phyloP scores from a whole-genome alignment of 306 rosid species.

The Rosa persica region DNA sequence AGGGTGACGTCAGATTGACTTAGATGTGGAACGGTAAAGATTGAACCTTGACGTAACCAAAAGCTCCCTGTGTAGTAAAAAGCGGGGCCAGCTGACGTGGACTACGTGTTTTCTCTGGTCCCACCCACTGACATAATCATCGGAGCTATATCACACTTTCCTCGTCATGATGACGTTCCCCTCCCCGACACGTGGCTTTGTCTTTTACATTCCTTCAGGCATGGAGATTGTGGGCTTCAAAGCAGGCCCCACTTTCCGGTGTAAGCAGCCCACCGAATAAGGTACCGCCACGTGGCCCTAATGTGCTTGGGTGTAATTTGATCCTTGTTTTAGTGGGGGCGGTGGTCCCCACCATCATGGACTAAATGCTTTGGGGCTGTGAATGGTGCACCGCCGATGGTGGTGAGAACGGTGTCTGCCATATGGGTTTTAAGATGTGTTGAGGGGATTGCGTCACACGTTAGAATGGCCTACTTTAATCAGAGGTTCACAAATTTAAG shows the following conservation, averaged over 20 bases:
- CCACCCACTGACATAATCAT: conserved; percentile 60
- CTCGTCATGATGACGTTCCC: conserved; percentile 60
- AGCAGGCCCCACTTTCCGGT: background rate
- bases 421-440: conserved; percentile 38
- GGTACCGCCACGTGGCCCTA: conserved; percentile 35
- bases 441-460: conserved; percentile 46
- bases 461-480: conserved; percentile 11
- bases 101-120: conserved; percentile 9
- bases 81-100: conserved; percentile 45
- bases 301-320: too few relatives aligned
- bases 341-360: conserved; percentile 41
- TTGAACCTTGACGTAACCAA: conserved; percentile 58
- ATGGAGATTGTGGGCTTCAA: conserved; percentile 41
- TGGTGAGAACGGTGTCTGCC: conserved; percentile 82
- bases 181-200: conserved; percentile 55
- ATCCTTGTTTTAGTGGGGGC: conserved; percentile 15
- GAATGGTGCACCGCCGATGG: conserved; percentile 72
- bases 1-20: conserved; percentile 51
- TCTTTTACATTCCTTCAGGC: conserved; percentile 46
- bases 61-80: conserved; percentile 27
- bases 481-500: background rate
- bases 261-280: background rate
- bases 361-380: background rate
- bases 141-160: conserved; percentile 36
- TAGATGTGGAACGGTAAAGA: conserved; percentile 54